Conservation (phyloP, 306 rosid species). For the Cajanus cajan region DNA sequence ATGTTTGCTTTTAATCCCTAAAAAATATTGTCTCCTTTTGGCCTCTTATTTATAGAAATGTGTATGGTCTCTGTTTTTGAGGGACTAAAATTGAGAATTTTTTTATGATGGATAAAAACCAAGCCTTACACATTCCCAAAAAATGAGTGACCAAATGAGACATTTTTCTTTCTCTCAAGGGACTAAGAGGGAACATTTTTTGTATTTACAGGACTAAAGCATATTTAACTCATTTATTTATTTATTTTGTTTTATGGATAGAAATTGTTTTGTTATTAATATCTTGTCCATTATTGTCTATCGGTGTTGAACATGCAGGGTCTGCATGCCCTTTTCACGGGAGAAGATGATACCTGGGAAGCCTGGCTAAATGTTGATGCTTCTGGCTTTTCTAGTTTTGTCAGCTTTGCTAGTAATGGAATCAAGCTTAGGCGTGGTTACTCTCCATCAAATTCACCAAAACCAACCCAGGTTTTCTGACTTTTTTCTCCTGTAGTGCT, state of each 20-base stretch:
- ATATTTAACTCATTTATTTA: background rate
- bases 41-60: background rate
- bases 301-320: slow-evolving; percentile 59
- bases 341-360: slow-evolving; percentile 97
- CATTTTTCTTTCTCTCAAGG: background rate
- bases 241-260: slow-evolving; percentile 11
- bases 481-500: background rate
- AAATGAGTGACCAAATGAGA: background rate
- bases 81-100: background rate
- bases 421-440: slow-evolving; percentile 94
- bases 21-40: background rate
- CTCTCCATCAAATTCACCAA: slow-evolving; percentile 73
- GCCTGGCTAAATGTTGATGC: slow-evolving; percentile 91
- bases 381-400: slow-evolving; percentile 78
- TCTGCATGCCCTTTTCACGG: slow-evolving; percentile 87
- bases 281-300: slow-evolving; percentile 28
- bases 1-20: background rate
- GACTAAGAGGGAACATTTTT: background rate
- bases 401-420: slow-evolving; percentile 63
- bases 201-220: background rate
- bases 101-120: background rate
- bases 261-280: slow-evolving; percentile 14
- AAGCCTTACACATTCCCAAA: background rate
- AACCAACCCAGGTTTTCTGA: slow-evolving; percentile 73
- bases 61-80: background rate